A percentile compares a stretch with the other conserved stretches of the same genome.
Conservation (phyloP, 768 basidiomycete species). For the Naganishia onofrii region DNA sequence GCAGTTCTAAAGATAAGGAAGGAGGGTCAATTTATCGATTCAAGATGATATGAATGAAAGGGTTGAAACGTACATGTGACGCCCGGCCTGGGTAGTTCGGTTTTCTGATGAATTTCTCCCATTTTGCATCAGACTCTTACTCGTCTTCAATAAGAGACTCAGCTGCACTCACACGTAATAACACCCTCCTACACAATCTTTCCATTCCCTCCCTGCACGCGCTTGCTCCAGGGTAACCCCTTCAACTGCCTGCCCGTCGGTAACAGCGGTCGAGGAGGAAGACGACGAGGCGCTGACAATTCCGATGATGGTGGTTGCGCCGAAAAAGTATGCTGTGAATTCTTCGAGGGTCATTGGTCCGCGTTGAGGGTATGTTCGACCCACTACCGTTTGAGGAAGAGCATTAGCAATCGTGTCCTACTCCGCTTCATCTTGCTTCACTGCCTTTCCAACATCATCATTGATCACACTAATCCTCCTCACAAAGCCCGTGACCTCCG, state of each 20-base stretch:
- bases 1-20: slow-evolving; percentile 34
- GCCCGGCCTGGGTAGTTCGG: slow-evolving; percentile 82
- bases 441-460: too few relatives aligned
- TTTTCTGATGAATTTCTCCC: slow-evolving; percentile 34
- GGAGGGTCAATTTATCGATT: too few relatives aligned
- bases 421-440: background rate
- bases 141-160: background rate
- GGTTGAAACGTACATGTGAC: slow-evolving; percentile 74
- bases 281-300: slow-evolving; percentile 53
- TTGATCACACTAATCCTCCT: too few relatives aligned
- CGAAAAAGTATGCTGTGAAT: slow-evolving; percentile 75
- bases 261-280: slow-evolving; percentile 39
- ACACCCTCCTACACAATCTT: slow-evolving; percentile 64
- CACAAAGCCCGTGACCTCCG: background rate
- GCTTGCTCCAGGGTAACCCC: slow-evolving; percentile 55
- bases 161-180: slow-evolving; percentile 48
- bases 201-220: slow-evolving; percentile 62
- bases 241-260: slow-evolving; percentile 34
- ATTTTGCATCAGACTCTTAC: too few relatives aligned
- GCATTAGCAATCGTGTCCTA: background rate
- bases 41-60: too few relatives aligned
- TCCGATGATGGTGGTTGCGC: slow-evolving; percentile 71
- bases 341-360: slow-evolving; percentile 55
- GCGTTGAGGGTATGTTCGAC: slow-evolving; percentile 83
- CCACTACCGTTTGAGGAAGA: slow-evolving; percentile 48